A percentile compares a stretch with the other conserved stretches of the same genome.
Evolutionary conservation across 2,329 filamentous ascomycete species (phyloP).

Genomic region (Trichoderma sp.): DNA sequence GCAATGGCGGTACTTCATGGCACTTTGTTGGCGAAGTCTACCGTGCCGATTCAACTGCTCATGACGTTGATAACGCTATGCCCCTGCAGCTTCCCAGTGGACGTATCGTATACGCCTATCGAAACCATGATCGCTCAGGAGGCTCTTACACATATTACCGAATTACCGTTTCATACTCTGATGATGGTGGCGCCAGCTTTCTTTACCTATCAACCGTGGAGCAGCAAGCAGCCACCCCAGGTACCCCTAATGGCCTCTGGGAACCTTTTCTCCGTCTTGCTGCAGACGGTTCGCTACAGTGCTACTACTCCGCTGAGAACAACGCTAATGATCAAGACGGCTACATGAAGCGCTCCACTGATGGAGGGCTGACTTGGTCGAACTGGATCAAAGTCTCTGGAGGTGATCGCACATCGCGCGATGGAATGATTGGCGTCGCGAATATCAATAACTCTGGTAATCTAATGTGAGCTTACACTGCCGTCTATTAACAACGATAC

Average conservation of each 20-base stretch:
- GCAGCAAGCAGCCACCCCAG: conserved; percentile 21
- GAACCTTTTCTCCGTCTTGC: conserved; percentile 47
- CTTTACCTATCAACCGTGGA: conserved; percentile 35
- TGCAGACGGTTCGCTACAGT: conserved; percentile 41
- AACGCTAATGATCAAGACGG: conserved; percentile 36
- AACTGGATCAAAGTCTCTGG: conserved; percentile 38
- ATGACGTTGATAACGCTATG: conserved; percentile 35
- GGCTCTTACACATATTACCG: conserved; percentile 39
- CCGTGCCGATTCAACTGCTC: neutral
- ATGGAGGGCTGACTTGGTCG: conserved; percentile 44
- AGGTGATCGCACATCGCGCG: conserved; percentile 35
- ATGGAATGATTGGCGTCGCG: conserved; percentile 49
- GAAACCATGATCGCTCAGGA: conserved; percentile 36
- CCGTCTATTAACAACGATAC: neutral
- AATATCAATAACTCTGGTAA: conserved; percentile 26
- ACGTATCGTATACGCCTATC: conserved; percentile 39
- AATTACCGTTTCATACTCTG: conserved; percentile 45
- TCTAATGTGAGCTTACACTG: neutral
- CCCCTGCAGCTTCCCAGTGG: conserved; percentile 39
- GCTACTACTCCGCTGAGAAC: conserved; percentile 48
- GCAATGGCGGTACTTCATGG: neutral
- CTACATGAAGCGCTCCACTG: conserved; percentile 32
- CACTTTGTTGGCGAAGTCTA: conserved; percentile 6
- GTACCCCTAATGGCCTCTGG: conserved; percentile 42
- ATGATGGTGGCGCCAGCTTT: conserved; percentile 43